Base-by-base conservation (phyloP, 1,139 yeast genomes). In the Debaryomycetaceae sp. region DNA sequence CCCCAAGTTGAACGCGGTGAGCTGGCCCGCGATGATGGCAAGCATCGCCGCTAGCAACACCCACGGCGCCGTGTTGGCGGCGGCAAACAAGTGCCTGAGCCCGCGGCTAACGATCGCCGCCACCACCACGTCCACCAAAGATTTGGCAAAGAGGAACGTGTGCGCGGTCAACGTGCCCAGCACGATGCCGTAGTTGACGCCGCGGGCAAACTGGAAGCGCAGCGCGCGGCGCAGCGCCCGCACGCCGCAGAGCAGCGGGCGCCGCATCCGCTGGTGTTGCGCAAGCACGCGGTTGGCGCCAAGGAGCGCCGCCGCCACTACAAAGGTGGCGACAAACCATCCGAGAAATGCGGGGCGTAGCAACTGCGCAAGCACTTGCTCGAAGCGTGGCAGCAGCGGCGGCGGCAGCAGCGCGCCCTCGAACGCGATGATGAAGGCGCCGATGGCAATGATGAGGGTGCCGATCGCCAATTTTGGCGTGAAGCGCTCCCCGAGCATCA, bases 151-250 rank as follows among this genome's bases (percentile, higher is more conserved):
- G 32, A 88, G 65, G 35, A 88, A 70, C 1, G 95, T 83, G 50
- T 85, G 95, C 0, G 95, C 95, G 0, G 95, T 83, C 31, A 86
- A 61, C 0, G 82, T 74, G 2, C 96, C 96, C 28, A 89, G 79
- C 2, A 80, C 62, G 11, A 78, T 51, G 2, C 95, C 95, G 49
- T 68, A 83, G 18, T 73, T 56, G 8, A 75, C 56, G 2, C 89
- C 95, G 46, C 67, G 58, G 13, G 46, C 36, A 37, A 64, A 61
- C 23, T 51, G 53, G 25, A 45, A 45, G 29, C 45, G 47, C 24
- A 49, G 45, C 5, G 49, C 33, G n/a, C 22, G 22, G 14, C 15
- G 18, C 19, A 30, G 30, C 12, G 22, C 26, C n/a, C 20, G 27
- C 3, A 26, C 13, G 11, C 21, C 21, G 11, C 10, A 19, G 11